Percentiles rank a stretch among this genome's conserved stretches.
Evolutionary conservation across 1,284 basidiomycete genomes (phyloP).

Genomic region (Cerrena zonata): DNA sequence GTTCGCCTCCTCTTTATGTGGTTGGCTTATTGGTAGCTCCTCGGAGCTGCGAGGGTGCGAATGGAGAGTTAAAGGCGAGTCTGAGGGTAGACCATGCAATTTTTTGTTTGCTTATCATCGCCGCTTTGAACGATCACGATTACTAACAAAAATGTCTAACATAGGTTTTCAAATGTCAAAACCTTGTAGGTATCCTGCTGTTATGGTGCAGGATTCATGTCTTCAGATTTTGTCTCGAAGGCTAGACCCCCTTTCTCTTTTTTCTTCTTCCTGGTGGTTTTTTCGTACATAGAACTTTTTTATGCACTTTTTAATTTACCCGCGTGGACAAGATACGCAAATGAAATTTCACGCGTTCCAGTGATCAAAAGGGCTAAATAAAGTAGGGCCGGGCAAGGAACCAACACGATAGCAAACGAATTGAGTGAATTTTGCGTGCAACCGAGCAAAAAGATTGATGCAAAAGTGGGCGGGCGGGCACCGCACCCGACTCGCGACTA

Average conservation of each 20-base stretch:
- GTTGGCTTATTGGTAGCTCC: slow-evolving; percentile 1
- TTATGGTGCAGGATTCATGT: too few species aligned
- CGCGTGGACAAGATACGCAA: not conserved
- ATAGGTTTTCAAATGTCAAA: too few species aligned
- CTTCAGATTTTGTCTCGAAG: too few species aligned
- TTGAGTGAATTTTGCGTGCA: not conserved
- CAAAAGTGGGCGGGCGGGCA: slow-evolving; percentile 3
- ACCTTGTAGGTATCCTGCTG: too few species aligned
- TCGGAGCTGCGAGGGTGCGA: slow-evolving; percentile 42
- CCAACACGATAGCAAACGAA: not conserved
- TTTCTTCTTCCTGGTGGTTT: too few species aligned
- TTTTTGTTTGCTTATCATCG: slow-evolving; percentile 5
- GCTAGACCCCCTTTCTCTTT: too few species aligned
- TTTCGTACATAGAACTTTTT: too few species aligned
- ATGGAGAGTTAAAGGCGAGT: slow-evolving; percentile 81
- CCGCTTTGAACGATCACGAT: not conserved
- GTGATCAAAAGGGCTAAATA: too few species aligned
- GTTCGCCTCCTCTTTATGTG: slow-evolving; percentile 9
- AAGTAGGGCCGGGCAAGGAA: too few species aligned
- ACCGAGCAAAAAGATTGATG: not conserved
- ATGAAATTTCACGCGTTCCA: not conserved
- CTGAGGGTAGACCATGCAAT: slow-evolving; percentile 45
- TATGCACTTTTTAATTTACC: too few species aligned
- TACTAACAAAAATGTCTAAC: too few species aligned
- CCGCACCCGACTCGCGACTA: not conserved